These are phyloP conservation scores for Wilcoxina mikolae DNA, from an alignment of 495 filamentous ascomycete genomes.

Conservation along the genomic window DNA sequence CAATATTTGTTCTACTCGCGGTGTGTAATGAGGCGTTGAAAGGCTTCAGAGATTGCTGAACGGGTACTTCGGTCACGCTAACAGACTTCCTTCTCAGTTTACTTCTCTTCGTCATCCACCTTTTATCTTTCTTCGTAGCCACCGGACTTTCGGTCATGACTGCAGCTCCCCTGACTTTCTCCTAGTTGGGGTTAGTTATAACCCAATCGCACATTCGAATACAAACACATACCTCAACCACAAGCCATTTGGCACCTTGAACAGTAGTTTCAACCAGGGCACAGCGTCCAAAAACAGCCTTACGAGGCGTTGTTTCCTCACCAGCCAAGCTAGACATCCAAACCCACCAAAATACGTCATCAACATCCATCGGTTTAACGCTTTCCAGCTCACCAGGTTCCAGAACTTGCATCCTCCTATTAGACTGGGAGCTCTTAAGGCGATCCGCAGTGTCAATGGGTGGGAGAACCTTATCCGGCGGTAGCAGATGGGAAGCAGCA, in stretches of 20 bases:
- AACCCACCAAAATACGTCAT: conserved; percentile 99
- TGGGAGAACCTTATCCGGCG: conserved; percentile 79
- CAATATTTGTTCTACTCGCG: conserved; percentile 76
- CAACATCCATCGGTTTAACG: conserved; percentile 69
- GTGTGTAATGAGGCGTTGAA: conserved; percentile 21
- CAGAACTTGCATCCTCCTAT: conserved; percentile 52
- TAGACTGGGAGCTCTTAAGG: conserved; percentile 78
- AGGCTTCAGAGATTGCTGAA: conserved; percentile 10
- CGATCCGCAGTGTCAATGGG: conserved; percentile 58
- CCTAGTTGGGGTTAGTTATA: conserved; percentile 38
- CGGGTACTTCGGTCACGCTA: conserved; percentile 13
- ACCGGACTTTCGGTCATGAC: conserved; percentile 48
- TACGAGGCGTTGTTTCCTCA: conserved; percentile 70
- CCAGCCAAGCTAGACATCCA: conserved; percentile 94
- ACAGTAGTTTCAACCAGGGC: conserved; percentile 82
- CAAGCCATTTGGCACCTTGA: conserved; percentile 67
- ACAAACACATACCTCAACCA: conserved; percentile 32
- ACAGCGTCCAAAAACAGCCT: conserved; percentile 87
- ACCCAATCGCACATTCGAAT: background rate
- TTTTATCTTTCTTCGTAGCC: conserved; percentile 56
- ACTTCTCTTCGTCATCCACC: conserved; percentile 19
- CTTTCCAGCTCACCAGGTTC: conserved; percentile 91
- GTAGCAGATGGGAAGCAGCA: conserved; percentile 51
- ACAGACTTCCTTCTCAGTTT: conserved; percentile 26
- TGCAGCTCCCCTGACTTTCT: conserved; percentile 88